Percentiles rank a stretch among this genome's conserved stretches.
Conservation (phyloP, 805 yeast species). For the Sungouiella blattae region DNA sequence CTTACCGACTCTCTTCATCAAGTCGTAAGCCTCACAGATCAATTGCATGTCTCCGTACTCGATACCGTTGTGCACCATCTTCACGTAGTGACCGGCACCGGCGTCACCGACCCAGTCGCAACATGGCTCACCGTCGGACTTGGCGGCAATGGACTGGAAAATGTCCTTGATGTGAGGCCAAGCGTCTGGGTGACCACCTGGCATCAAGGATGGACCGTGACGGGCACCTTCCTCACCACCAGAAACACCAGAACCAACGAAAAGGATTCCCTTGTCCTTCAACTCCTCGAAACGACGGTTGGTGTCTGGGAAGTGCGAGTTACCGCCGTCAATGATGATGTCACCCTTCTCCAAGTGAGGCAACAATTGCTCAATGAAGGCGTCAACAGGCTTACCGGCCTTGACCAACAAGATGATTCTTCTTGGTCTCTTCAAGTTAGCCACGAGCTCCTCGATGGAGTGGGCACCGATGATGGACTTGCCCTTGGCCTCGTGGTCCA, state of each 20-base stretch:
- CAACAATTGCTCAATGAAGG: slow-evolving; percentile 79
- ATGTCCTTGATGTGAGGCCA: slow-evolving; percentile 98
- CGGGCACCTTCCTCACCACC: slow-evolving; percentile 99
- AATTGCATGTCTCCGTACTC: slow-evolving; percentile 99
- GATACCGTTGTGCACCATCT: slow-evolving; percentile 99
- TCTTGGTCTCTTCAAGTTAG: slow-evolving; percentile 94
- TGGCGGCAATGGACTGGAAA: slow-evolving; percentile 94
- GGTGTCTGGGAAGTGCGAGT: slow-evolving; percentile 98
- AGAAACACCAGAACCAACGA: slow-evolving; percentile 98
- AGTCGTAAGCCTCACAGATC: slow-evolving; percentile 96
- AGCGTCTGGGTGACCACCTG: slow-evolving; percentile 97
- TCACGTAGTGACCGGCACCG: slow-evolving; percentile 98
- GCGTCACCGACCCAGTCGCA: slow-evolving; percentile 99
- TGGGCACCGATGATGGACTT: slow-evolving; percentile 94
- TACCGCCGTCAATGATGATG: slow-evolving; percentile 99
- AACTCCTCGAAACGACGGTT: slow-evolving; percentile 94
- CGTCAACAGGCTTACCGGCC: slow-evolving; percentile 95
- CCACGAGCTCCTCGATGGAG: slow-evolving; percentile 82
- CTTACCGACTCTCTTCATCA: slow-evolving; percentile 91
- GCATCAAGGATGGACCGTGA: slow-evolving; percentile 98
- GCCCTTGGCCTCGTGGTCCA: slow-evolving; percentile 95
- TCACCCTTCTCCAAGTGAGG: slow-evolving; percentile 95
- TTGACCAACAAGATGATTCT: slow-evolving; percentile 90
- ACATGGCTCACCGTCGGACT: slow-evolving; percentile 98
- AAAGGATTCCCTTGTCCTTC: slow-evolving; percentile 79